Conservation (phyloP, 2,329 filamentous ascomycete genomes). For the Exophiala aquamarina region DNA sequence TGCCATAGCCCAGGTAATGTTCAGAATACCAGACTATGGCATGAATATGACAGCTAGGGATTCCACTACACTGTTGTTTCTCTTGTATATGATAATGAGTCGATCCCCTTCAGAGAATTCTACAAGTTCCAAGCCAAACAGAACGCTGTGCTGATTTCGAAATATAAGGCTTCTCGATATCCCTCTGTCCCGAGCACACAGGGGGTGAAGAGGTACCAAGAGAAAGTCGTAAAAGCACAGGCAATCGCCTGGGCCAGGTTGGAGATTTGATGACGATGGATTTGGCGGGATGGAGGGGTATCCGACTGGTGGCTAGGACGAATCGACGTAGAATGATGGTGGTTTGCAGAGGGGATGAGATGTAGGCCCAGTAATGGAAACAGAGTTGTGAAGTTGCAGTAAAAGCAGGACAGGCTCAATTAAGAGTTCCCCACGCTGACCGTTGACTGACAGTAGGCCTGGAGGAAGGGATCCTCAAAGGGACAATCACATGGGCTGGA, state of each 20-base stretch:
- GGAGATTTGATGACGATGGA: no score
- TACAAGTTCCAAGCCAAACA: no score
- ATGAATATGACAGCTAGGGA: not conserved
- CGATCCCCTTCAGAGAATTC: no score
- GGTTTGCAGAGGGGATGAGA: slow-evolving; percentile 7
- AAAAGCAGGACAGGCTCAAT: slow-evolving; percentile 11
- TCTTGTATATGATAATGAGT: no score
- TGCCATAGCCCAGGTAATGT: slow-evolving; percentile 23
- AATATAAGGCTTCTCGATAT: no score
- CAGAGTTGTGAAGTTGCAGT: slow-evolving; percentile 21
- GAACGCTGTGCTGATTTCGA: no score
- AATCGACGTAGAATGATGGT: not conserved
- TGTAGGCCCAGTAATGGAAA: slow-evolving; percentile 8
- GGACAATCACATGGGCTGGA: slow-evolving; percentile 5
- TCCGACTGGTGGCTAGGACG: no score
- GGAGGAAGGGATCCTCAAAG: slow-evolving; percentile 4
- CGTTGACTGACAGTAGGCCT: slow-evolving; percentile 17
- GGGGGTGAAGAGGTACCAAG: no score
- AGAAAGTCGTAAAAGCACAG: no score
- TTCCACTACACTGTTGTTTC: not conserved
- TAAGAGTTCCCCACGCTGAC: slow-evolving; percentile 12
- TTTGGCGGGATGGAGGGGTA: no score
- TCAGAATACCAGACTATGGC: not conserved
- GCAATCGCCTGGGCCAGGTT: no score
- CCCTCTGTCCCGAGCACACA: no score